Percentiles rank a stretch among this genome's conserved stretches.
Evolutionary conservation across 208 protist species (phyloP).

Genomic region (Crithidia expoeki): DNA sequence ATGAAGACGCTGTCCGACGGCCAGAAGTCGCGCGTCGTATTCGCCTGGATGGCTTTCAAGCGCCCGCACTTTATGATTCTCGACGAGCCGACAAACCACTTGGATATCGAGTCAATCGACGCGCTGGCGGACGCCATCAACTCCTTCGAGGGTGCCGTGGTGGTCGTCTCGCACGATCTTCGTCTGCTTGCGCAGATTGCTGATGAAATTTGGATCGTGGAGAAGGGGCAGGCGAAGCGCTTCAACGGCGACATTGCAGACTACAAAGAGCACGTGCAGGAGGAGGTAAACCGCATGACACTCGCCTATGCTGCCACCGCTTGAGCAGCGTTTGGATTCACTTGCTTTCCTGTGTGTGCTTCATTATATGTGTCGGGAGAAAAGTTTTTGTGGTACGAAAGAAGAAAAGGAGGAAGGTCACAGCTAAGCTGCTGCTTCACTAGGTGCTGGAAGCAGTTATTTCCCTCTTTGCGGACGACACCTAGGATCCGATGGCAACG

Average conservation of each 20-base stretch:
- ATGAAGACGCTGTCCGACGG: slow-evolving; percentile 96
- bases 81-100: slow-evolving; percentile 98
- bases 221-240: slow-evolving; percentile 82
- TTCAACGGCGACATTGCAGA: slow-evolving; percentile 92
- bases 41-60: slow-evolving; percentile 93
- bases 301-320: slow-evolving; percentile 52
- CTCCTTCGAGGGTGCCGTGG: slow-evolving; percentile 93
- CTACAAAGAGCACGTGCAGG: slow-evolving; percentile 93
- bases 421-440: too few species aligned
- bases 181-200: slow-evolving; percentile 95
- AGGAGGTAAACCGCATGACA: slow-evolving; percentile 85
- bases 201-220: slow-evolving; percentile 97
- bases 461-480: too few species aligned
- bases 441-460: too few species aligned
- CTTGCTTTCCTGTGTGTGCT: slow-evolving; percentile 12
- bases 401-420: too few species aligned
- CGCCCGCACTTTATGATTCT: slow-evolving; percentile 97
- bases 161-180: slow-evolving; percentile 97
- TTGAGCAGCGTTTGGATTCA: slow-evolving; percentile 11
- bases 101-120: slow-evolving; percentile 98
- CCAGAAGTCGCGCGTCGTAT: slow-evolving; percentile 97
- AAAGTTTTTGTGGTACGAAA: too few species aligned
- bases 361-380: too few species aligned
- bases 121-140: slow-evolving; percentile 94
- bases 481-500: too few species aligned